phyloP scores from a whole-genome alignment of 2,329 filamentous ascomycete genomes.

The Fusarium continuum region DNA sequence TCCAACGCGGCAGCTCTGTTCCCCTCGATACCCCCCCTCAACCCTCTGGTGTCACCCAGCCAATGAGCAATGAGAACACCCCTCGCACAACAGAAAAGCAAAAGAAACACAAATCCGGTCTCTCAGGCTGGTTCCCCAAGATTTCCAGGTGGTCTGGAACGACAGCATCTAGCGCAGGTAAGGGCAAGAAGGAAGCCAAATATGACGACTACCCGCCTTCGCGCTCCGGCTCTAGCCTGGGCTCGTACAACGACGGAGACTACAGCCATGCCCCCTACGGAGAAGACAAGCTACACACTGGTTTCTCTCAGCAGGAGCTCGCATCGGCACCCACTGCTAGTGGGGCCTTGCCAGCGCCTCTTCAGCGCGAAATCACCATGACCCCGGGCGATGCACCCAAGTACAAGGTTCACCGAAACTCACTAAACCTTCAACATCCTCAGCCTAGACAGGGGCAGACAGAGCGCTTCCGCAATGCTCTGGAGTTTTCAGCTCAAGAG shows the following conservation, averaged over 20 bases:
- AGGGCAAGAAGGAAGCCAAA: conserved; percentile 67
- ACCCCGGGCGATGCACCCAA: conserved; percentile 77
- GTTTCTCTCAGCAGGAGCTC: conserved; percentile 63
- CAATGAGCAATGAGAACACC: conserved; percentile 79
- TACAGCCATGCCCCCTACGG: conserved; percentile 64
- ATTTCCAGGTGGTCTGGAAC: conserved; percentile 98
- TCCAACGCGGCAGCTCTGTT: conserved; percentile 61
- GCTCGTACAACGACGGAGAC: conserved; percentile 68
- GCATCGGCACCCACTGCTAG: conserved; percentile 24
- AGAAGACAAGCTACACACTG: conserved; percentile 68
- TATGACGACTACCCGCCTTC: conserved; percentile 71
- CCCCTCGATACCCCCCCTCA: conserved; percentile 69
- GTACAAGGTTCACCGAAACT: conserved; percentile 84
- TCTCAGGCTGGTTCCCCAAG: conserved; percentile 84
- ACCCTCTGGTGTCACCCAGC: conserved; percentile 48
- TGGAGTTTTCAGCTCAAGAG: conserved; percentile 77
- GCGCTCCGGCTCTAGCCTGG: conserved; percentile 79
- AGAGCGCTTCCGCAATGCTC: conserved; percentile 75
- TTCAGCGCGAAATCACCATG: conserved; percentile 60
- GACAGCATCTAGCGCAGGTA: conserved; percentile 86
- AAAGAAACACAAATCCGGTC: conserved; percentile 90
- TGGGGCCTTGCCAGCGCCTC: conserved; percentile 40
- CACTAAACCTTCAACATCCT: conserved; percentile 80
- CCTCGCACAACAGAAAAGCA: conserved; percentile 75
- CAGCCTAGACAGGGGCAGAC: conserved; percentile 79